These are phyloP conservation scores for Pyrus communis DNA, from an alignment of 306 rosid genomes.

Conservation along the genomic window DNA sequence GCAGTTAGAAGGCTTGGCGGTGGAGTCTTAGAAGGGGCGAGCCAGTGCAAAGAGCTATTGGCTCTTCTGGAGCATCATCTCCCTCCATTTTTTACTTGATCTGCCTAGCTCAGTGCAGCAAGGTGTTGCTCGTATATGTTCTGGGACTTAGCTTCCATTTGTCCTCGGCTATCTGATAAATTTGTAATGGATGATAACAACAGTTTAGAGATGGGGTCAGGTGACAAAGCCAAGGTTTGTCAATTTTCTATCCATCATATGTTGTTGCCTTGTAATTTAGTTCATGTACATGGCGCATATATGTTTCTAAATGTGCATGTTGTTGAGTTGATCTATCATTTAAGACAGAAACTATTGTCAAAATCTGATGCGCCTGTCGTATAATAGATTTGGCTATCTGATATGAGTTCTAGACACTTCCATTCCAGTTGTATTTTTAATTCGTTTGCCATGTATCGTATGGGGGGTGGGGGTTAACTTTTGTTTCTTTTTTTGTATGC, in stretches of 20 bases:
- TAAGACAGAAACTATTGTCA: not conserved
- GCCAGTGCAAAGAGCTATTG: constrained; percentile 56
- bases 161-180: not conserved
- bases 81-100: constrained; percentile 53
- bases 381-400: too few species aligned
- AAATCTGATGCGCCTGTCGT: not conserved
- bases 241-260: constrained; percentile 10
- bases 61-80: constrained; percentile 75
- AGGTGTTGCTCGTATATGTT: not conserved
- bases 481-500: too few species aligned
- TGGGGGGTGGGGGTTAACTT: too few species aligned
- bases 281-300: not conserved
- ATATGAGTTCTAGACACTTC: too few species aligned
- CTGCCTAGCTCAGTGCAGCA: constrained; percentile 28
- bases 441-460: too few species aligned
- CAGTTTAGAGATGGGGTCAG: constrained; percentile 10
- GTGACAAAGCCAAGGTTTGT: constrained; percentile 12
- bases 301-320: not conserved
- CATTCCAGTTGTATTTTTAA: too few species aligned
- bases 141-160: constrained; percentile 1
- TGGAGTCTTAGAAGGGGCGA: constrained; percentile 42
- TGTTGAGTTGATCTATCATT: not conserved
- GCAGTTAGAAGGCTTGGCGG: constrained; percentile 68
- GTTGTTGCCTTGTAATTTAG: constrained; percentile 4
- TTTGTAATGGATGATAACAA: constrained; percentile 12